Conservation (phyloP, 768 basidiomycete species). For the Tylopilus felleus region DNA sequence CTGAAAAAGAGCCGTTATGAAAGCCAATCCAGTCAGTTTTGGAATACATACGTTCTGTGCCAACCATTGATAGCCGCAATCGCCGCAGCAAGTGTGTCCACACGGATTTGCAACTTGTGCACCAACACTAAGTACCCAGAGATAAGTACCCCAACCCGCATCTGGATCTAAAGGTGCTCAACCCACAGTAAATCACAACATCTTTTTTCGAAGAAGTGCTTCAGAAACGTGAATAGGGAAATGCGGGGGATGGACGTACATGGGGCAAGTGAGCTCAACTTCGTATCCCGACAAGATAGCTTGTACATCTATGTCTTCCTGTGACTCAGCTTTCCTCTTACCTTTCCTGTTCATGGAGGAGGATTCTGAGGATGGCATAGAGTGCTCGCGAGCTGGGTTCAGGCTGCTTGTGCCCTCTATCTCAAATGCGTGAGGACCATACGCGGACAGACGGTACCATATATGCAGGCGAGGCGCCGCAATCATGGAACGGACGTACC, state of each 20-base stretch:
- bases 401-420: neutral
- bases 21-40: neutral
- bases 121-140: conserved; percentile 43
- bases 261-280: conserved; percentile 66
- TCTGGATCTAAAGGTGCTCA: neutral
- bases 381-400: conserved; percentile 1
- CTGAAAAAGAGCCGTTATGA: conserved; percentile 20
- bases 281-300: conserved; percentile 48
- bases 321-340: conserved; percentile 38
- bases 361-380: neutral
- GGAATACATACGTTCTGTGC: conserved; percentile 42
- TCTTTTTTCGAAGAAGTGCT: conserved; percentile 42
- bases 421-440: conserved; percentile 8
- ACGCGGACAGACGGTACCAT: neutral
- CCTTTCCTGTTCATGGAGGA: conserved; percentile 38
- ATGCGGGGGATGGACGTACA: conserved; percentile 45
- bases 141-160: neutral
- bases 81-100: conserved; percentile 70
- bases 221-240: neutral
- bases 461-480: neutral
- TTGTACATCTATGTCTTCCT: conserved; percentile 22
- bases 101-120: conserved; percentile 67
- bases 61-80: conserved; percentile 63
- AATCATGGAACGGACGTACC: conserved; percentile 18
- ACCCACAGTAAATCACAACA: conserved; percentile 71